Base-by-base conservation (phyloP, 176 grass and related monocot genomes). In the Dactylis glomerata region DNA sequence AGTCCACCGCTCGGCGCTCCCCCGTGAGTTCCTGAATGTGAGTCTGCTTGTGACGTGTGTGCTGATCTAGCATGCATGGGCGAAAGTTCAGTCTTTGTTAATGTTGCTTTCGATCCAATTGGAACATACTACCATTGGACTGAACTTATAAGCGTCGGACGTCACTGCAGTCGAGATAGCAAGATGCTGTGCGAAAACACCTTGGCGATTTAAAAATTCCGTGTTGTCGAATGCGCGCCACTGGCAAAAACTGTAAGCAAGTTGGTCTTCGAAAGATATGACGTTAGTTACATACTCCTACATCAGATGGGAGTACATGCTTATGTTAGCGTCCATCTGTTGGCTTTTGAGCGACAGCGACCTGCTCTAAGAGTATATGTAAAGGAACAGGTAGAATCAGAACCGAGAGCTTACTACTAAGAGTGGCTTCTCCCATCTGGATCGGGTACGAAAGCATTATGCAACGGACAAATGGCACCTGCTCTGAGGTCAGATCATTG, bases 291-390 rank as follows among this genome's bases (percentile, higher is more conserved):
- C 28, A 40, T 7, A 37, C 6, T n/a, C n/a, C n/a, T n/a, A n/a
- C n/a, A n/a, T n/a, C n/a, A n/a, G n/a, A n/a, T n/a, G n/a, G n/a
- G n/a, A n/a, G n/a, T n/a, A n/a, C n/a, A 7, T 16, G 30, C 63
- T 78, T 75, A 71, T 14, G 50, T 23, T 31, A 27, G n/a, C 23
- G 13, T 45, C 41, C 22, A 30, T 28, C 23, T 0, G 52, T 19
- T 82, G 30, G 22, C 62, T 50, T 76, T 59, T 23, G 27, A 22
- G 62, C 62, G 73, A 50, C 62, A 61, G 62, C 80, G 62, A 77
- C 49, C 3, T 26, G n/a, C n/a, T n/a, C n/a, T n/a, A n/a, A n/a
- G n/a, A n/a, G 15, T 44, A 71, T 28, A 72, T 45, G 20, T 61
- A 59, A 59, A 19, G 59, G n/a, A 52, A 3, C 63, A 61, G 34